Evolutionary conservation across 768 basidiomycete genomes (phyloP), one percentile per base, ranked within the genome.

Genomic region (Suillus placidus): DNA sequence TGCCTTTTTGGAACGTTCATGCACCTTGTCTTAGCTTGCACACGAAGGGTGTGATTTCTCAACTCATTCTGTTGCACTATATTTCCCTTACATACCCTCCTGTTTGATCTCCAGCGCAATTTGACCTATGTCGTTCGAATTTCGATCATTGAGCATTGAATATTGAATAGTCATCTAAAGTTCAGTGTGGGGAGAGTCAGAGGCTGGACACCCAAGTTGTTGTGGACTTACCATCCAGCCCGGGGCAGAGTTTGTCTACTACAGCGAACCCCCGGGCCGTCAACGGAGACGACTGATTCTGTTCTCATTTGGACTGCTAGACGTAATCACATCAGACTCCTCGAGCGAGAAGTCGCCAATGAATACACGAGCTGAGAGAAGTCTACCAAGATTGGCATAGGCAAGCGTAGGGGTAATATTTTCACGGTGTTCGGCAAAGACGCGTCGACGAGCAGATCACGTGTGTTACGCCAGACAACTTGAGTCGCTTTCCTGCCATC

Each of bases 121-220:
- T 38, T 68, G 58, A 20, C 67, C 71, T 0, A 70, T 43, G 32
- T 58, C 26, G 30, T 63, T 64, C 8, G 62, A 49, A 9, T 35
- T n/a, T 54, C 26, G 23, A 38, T 65, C 55, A 4, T 66, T 43
- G 35, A 69, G 40, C 37, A 69, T 62, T 5, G 55, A 60, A 49
- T 68, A 69, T 62, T 5, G 55, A 60, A 49, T 68, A 68, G 5
- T 72, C 70, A 32, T 74, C 70, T 74, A 43, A 62, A 61, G 37
- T 65, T 26, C 10, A 26, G 26, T 26, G 26, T 26, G 26, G 26
- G 26, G 26, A 26, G 26, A 26, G 26, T 26, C 26, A 26, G 26
- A 26, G 26, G 26, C 26, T 26, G 26, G 26, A 26, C 26, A 26
- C 26, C 26, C 26, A 26, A 26, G 26, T 26, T 26, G 26, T 26